Percentiles rank a stretch among this genome's conserved stretches.
Evolutionary conservation across 2,329 filamentous ascomycete genomes (phyloP).

Genomic region (Alternaria solani): DNA sequence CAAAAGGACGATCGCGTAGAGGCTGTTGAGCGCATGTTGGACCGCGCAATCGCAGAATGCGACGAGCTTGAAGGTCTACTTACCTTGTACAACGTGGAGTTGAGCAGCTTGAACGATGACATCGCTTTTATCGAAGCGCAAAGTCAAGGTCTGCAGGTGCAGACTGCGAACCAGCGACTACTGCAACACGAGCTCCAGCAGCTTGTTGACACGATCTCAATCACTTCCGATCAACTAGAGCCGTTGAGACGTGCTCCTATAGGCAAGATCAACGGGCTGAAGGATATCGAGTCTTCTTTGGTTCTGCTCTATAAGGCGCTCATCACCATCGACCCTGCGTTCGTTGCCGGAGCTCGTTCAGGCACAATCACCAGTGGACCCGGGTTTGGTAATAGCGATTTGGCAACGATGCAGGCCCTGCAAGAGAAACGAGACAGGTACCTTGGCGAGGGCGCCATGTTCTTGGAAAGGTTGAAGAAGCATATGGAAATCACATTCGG

Average conservation of each 20-base stretch:
- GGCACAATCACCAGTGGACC: slow-evolving; percentile 54
- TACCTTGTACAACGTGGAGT: slow-evolving; percentile 92
- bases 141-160: slow-evolving; percentile 94
- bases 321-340: slow-evolving; percentile 87
- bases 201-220: slow-evolving; percentile 89
- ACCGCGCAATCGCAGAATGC: slow-evolving; percentile 90
- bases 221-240: slow-evolving; percentile 77
- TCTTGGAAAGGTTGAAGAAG: slow-evolving; percentile 79
- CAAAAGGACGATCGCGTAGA: slow-evolving; percentile 91
- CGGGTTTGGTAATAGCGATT: slow-evolving; percentile 75
- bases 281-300: slow-evolving; percentile 78
- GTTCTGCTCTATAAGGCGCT: slow-evolving; percentile 90
- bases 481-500: slow-evolving; percentile 86
- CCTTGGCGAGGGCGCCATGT: slow-evolving; percentile 74
- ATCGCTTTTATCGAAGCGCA: slow-evolving; percentile 98
- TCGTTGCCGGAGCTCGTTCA: slow-evolving; percentile 61
- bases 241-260: slow-evolving; percentile 77
- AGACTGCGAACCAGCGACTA: slow-evolving; percentile 95
- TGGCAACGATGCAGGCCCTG: slow-evolving; percentile 88
- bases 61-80: slow-evolving; percentile 95
- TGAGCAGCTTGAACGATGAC: slow-evolving; percentile 87
- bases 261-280: slow-evolving; percentile 73
- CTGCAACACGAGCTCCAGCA: slow-evolving; percentile 88
- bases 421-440: slow-evolving; percentile 96
- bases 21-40: slow-evolving; percentile 84